Evolutionary conservation across 257 asterid genomes (phyloP).

Genomic region (Capsicum pubescens): DNA sequence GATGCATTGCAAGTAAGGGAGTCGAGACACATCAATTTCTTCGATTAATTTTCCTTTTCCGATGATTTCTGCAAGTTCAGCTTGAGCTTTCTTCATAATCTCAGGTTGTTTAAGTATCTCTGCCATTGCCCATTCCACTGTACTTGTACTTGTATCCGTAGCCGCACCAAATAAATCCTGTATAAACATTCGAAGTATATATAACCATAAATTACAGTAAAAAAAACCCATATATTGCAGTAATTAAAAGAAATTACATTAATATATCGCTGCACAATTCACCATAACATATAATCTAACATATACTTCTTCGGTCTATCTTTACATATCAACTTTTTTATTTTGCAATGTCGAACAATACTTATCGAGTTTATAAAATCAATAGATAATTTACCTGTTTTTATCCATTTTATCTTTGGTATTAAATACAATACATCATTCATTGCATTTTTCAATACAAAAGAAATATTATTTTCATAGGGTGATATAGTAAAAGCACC

Average conservation of each 20-base stretch:
- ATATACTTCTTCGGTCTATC: no score
- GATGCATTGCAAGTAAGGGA: constrained; percentile 40
- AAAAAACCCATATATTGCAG: not conserved
- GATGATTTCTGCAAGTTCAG: constrained; percentile 32
- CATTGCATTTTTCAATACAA: no score
- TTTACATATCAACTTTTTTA: no score
- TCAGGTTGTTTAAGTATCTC: constrained; percentile 36
- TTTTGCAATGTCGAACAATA: no score
- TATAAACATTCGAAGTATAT: not conserved
- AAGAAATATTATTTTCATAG: no score
- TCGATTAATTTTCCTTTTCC: constrained; percentile 34
- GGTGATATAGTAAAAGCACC: no score
- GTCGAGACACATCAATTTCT: constrained; percentile 38
- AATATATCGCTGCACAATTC: not conserved
- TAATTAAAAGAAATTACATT: no score
- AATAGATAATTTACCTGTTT: no score
- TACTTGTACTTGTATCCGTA: constrained; percentile 35
- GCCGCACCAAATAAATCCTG: constrained; percentile 36
- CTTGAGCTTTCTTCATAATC: constrained; percentile 31
- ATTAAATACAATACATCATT: no score
- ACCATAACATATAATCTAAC: not conserved
- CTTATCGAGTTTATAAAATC: no score
- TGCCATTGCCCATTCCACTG: constrained; percentile 43
- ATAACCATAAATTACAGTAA: not conserved
- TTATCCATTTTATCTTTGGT: no score